Evolutionary conservation across 805 yeast genomes (phyloP).

Genomic region (Saccharomycopsis microspora): DNA sequence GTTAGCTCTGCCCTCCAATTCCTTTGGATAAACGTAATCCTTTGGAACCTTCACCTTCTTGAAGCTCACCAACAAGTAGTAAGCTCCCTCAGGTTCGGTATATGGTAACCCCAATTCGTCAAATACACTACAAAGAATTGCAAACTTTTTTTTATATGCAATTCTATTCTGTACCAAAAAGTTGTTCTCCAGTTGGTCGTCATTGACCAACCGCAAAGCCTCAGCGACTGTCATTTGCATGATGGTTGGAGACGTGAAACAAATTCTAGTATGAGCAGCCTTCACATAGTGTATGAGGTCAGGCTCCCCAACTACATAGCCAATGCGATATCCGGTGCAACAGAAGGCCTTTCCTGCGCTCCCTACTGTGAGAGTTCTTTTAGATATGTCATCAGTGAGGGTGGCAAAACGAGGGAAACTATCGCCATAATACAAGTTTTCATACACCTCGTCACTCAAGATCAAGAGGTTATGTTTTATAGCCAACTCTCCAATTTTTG

Average conservation of each 20-base stretch:
- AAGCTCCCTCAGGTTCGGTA: slow-evolving; percentile 88
- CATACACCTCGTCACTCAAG: slow-evolving; percentile 92
- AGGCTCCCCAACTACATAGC: slow-evolving; percentile 88
- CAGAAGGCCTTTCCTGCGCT: slow-evolving; percentile 97
- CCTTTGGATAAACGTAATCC: slow-evolving; percentile 62
- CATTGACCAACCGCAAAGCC: slow-evolving; percentile 35
- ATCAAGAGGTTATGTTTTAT: slow-evolving; percentile 75
- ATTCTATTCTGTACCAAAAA: slow-evolving; percentile 65
- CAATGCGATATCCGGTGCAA: slow-evolving; percentile 99
- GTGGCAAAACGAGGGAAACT: slow-evolving; percentile 77
- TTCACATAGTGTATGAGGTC: slow-evolving; percentile 71
- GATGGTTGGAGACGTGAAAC: slow-evolving; percentile 86
- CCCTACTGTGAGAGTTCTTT: slow-evolving; percentile 81
- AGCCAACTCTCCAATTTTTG: slow-evolving; percentile 68
- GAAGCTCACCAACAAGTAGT: slow-evolving; percentile 82
- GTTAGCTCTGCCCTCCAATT: slow-evolving; percentile 53
- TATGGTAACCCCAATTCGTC: slow-evolving; percentile 85
- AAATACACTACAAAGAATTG: slow-evolving; percentile 62
- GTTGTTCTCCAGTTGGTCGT: slow-evolving; percentile 41
- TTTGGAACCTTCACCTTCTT: slow-evolving; percentile 70
- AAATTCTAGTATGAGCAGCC: slow-evolving; percentile 88
- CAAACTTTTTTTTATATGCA: slow-evolving; percentile 61
- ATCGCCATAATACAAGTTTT: slow-evolving; percentile 64
- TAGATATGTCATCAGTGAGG: slow-evolving; percentile 65
- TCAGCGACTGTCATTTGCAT: slow-evolving; percentile 85